A percentile compares a stretch with the other conserved stretches of the same genome.
Evolutionary conservation across 2,329 filamentous ascomycete species (phyloP).

Genomic region (Penicillium sclerotiorum): DNA sequence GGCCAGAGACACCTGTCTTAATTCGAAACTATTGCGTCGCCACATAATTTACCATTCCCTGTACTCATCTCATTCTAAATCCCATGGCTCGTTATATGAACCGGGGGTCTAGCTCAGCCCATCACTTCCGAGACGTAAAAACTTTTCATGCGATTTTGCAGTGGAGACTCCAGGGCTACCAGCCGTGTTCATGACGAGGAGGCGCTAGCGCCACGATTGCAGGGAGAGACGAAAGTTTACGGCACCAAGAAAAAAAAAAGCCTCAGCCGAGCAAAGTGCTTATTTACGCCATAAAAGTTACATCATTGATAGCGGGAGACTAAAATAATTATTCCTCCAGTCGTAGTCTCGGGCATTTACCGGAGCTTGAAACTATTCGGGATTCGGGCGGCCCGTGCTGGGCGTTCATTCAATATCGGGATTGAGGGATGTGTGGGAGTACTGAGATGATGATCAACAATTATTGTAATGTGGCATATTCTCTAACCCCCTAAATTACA

Average conservation of each 20-base stretch:
- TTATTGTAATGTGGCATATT: no score
- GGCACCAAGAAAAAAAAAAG: constrained; percentile 3
- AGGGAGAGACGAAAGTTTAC: neutral
- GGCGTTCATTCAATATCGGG: no score
- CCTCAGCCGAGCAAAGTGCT: constrained; percentile 1
- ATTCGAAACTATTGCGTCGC: no score
- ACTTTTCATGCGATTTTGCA: neutral
- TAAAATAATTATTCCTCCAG: neutral
- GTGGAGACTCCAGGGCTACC: neutral
- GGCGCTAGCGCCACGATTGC: constrained; percentile 1
- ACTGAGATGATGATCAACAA: no score
- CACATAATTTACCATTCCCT: no score
- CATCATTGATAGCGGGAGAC: neutral
- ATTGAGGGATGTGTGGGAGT: no score
- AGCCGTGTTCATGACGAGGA: constrained; percentile 11
- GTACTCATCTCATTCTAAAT: no score
- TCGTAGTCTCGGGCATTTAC: constrained; percentile 1
- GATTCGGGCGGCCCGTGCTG: constrained; percentile 1
- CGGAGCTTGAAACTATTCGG: neutral
- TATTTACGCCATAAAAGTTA: neutral
- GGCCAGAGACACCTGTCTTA: no score
- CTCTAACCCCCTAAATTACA: neutral
- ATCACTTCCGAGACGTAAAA: neutral
- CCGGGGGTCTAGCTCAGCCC: no score
- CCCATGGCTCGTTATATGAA: no score